Evolutionary conservation across 116 monocot species (phyloP), one percentile per base, ranked within the genome.

Genomic region (Cymodocea nodosa): DNA sequence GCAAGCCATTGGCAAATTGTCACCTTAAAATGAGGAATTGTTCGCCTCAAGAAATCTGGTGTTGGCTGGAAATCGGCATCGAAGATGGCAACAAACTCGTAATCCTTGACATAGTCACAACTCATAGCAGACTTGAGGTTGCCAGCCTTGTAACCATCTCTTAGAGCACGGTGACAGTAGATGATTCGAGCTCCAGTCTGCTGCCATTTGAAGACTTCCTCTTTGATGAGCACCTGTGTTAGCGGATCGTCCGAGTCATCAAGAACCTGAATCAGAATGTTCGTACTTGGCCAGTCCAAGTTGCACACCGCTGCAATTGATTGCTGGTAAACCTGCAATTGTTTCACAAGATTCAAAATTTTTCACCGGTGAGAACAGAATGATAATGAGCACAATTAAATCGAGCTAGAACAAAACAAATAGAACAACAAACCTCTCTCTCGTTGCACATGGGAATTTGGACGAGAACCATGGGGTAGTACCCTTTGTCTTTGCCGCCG

Each of bases 391-490:
- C n/a, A n/a, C n/a, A n/a, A n/a, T n/a, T n/a, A n/a, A n/a, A n/a
- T n/a, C n/a, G n/a, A n/a, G n/a, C n/a, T n/a, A n/a, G n/a, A n/a
- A 1, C 67, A 50, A 25, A 52, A 15, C 23, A 35, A 63, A 5
- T 17, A 8, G 55, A 20, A 13, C 50, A n/a, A n/a, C n/a, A 10
- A 23, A 72, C 92, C 90, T 94, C 94, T 63, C 75, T 89, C 77
- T 94, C 94, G 60, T 94, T 94, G 84, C 94, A 94, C 94, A 94
- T 94, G 35, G 94, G 94, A 35, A 94, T 89, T 67, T 94, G 94
- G 51, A 94, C 77, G 23, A 94, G 77, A 50, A 94, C 94, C 87
- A 87, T 94, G 48, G 94, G 94, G 75, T 79, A 89, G 71, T 78
- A 70, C 2, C 65, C 59, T 23, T 57, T 65, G 30, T 19, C 55